Evolutionary conservation across 2,329 filamentous ascomycete species (phyloP).

Genomic region (Helminthosporium solani): DNA sequence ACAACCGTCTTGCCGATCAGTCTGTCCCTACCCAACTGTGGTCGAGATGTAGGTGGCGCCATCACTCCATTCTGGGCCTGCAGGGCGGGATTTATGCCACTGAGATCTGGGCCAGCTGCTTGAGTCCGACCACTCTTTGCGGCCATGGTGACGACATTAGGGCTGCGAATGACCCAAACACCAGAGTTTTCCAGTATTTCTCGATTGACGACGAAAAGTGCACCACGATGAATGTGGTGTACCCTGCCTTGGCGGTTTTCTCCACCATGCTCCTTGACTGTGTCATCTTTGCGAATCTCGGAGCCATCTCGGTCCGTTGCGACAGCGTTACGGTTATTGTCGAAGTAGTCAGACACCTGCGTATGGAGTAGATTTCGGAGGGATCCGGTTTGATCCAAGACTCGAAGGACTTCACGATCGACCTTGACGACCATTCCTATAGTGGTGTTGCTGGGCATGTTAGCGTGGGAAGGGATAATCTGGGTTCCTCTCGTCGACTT

Average conservation of each 20-base stretch:
- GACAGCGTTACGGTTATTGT: constrained; percentile 77
- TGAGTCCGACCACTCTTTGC: constrained; percentile 85
- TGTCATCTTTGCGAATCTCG: constrained; percentile 88
- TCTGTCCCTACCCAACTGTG: constrained; percentile 70
- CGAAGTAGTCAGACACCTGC: constrained; percentile 86
- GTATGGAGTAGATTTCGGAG: constrained; percentile 81
- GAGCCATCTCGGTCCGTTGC: constrained; percentile 91
- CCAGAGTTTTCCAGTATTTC: constrained; percentile 82
- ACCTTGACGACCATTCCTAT: constrained; percentile 94
- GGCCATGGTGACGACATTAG: constrained; percentile 85
- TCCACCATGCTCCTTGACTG: constrained; percentile 84
- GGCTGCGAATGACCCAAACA: constrained; percentile 83
- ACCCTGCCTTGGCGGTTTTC: constrained; percentile 86
- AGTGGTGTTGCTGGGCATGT: constrained; percentile 64
- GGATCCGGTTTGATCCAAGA: constrained; percentile 87
- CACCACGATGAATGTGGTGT: constrained; percentile 91
- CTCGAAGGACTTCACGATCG: constrained; percentile 85
- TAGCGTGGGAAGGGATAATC: constrained; percentile 8
- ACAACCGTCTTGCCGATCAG: constrained; percentile 89
- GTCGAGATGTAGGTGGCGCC: constrained; percentile 72
- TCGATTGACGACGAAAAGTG: constrained; percentile 84
- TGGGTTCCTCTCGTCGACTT: constrained; percentile 40
- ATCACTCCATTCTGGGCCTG: constrained; percentile 54
- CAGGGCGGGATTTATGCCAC: constrained; percentile 83
- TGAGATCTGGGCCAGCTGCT: constrained; percentile 73